Evolutionary conservation across 2,329 filamentous ascomycete species (phyloP), one percentile per base, ranked within the genome.

Genomic region (Didymella segeticola): DNA sequence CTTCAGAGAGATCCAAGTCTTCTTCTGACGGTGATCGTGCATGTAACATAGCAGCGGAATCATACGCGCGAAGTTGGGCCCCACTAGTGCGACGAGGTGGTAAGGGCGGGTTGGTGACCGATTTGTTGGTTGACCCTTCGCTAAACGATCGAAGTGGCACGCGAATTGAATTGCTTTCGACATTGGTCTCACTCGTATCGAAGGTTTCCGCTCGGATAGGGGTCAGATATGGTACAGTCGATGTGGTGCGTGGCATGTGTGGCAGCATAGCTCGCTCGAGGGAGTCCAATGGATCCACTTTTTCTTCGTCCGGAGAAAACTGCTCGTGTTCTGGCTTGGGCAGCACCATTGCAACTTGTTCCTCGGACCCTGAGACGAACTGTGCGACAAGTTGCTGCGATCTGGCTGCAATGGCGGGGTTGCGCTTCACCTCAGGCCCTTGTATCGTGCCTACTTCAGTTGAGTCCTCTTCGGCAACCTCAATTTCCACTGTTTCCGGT

Each of bases 31-130:
- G 47, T 14, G 60, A 61, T 1, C 34, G 41, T 34, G 27, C 45
- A 43, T 55, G 39, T 26, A 50, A n/a, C 5, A 46, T 36, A 19
- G 43, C 12, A 14, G 20, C 27, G 5, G 43, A 46, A 15, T 50
- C 37, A 14, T 43, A 17, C 3, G 49, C 43, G 5, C 22, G 34
- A 19, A 47, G 19, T 17, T 50, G 53, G 12, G 51, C 49, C 29
- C 37, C 58, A 36, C 53, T 64, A 1, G 63, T 54, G 8, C 57
- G 63, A 15, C 66, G 66, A 38, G 64, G 63, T 15, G 62, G 62
- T n/a, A 66, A 37, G 10, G 62, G 58, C n/a, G 62, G 60, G 15
- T 29, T 48, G 9, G 26, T 15, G 27, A 56, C 33, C 2, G 41
- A 36, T 12, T 39, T 29, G 2, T 25, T 19, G 2, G 38, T 25